Percentiles rank a stretch among this genome's conserved stretches.
Evolutionary conservation across 768 basidiomycete genomes (phyloP).

Genomic region (Calocybe gangraenosa): DNA sequence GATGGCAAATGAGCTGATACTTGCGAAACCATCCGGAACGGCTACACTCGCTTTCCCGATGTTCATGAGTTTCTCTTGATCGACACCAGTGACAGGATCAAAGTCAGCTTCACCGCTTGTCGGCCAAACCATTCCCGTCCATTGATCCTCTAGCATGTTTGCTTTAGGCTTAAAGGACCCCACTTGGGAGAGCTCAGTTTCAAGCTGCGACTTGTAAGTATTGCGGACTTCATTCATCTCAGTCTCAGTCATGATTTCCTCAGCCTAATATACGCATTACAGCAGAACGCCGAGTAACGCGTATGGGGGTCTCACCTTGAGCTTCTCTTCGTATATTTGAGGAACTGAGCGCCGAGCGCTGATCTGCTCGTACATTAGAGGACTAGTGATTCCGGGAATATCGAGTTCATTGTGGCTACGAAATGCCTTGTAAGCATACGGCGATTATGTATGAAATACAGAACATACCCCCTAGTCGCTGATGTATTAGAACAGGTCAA

Average conservation of each 20-base stretch:
- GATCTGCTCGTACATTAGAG: slow-evolving; percentile 90
- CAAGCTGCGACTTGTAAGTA: slow-evolving; percentile 59
- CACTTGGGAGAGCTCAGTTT: slow-evolving; percentile 50
- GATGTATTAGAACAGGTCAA: not conserved
- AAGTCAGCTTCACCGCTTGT: slow-evolving; percentile 44
- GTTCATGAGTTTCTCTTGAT: slow-evolving; percentile 40
- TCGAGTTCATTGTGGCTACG: slow-evolving; percentile 85
- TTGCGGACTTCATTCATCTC: slow-evolving; percentile 48
- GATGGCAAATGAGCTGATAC: slow-evolving; percentile 22
- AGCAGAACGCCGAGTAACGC: not conserved
- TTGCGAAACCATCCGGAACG: slow-evolving; percentile 58
- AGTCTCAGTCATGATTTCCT: slow-evolving; percentile 48
- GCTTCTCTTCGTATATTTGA: slow-evolving; percentile 73
- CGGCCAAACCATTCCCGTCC: slow-evolving; percentile 68
- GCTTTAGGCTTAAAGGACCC: slow-evolving; percentile 44
- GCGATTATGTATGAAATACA: not conserved
- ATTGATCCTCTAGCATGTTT: slow-evolving; percentile 62
- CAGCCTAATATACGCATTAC: slow-evolving; percentile 28
- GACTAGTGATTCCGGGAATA: slow-evolving; percentile 82
- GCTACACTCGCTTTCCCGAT: slow-evolving; percentile 70
- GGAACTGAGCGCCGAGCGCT: slow-evolving; percentile 73
- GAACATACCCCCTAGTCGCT: slow-evolving; percentile 34
- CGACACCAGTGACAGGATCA: slow-evolving; percentile 68
- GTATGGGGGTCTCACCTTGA: slow-evolving; percentile 51
- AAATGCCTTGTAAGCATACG: too few species aligned